Evolutionary conservation across 306 rosid species (phyloP), one percentile per base, ranked within the genome.

Genomic region (Trifolium fragiferum): DNA sequence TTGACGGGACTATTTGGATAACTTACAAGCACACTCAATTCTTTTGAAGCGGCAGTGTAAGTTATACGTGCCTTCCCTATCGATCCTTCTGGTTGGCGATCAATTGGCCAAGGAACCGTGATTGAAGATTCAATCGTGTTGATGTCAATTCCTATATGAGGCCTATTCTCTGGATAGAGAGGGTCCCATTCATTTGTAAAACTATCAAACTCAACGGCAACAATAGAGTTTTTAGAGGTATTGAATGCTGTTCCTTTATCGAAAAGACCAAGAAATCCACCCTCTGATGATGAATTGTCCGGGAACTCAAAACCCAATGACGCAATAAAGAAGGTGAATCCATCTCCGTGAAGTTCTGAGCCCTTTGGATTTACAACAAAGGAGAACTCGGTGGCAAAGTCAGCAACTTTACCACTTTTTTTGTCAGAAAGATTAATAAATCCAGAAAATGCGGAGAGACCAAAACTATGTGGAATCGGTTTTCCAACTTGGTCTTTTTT

Each of bases 61-160:
- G 2, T 43, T 13, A 87, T 82, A 7, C 16, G 8, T 1, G 84
- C 86, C 25, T 50, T 47, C 2, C 59, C 86, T 0, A 57, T 47
- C 4, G 63, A 27, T 8, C 84, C 82, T 6, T 32, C 8, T 1
- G 33, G 57, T 38, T 30, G 63, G 6, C 0, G 3, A 41, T 76
- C 73, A 32, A 49, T 38, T 0, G 73, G 27, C 87, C 87, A 83
- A 1, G 37, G 55, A 12, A 0, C 35, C 33, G 44, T 23, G 1
- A 10, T 70, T 3, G 37, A 54, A 3, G 87, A 83, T 65, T 13
- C 38, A 12, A 87, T 66, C 7, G 82, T 77, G 40, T 72, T 72
- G 3, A 70, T 15, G 38, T 84, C 77, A 7, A 87, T 82, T 59
- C 91, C 91, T 0, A 84, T 76, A 57, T 87, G 85, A 68, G 76